These are phyloP conservation scores for Zasmidium angulare DNA, from an alignment of 2,329 filamentous ascomycete genomes.

Conservation along the genomic window DNA sequence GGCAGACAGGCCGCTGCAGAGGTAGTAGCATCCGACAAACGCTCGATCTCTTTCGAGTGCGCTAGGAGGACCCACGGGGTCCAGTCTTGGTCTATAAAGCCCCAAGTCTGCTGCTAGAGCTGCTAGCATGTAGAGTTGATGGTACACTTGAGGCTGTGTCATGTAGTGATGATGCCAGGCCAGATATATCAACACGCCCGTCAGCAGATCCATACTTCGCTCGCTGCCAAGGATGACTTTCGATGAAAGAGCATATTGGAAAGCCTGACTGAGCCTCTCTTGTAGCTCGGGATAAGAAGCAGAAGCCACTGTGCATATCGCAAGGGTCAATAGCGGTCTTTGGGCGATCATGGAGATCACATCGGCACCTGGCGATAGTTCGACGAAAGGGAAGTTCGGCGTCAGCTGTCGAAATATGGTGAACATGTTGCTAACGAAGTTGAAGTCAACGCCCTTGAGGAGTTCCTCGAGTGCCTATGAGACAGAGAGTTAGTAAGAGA, in stretches of 20 bases:
- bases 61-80: conserved; percentile 16
- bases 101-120: conserved; percentile 31
- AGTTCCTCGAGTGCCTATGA: conserved; percentile 20
- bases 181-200: conserved; percentile 27
- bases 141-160: conserved; percentile 25
- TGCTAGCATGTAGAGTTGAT: conserved; percentile 27
- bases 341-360: conserved; percentile 21
- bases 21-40: conserved; percentile 30
- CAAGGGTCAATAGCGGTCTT: conserved; percentile 26
- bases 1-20: conserved; percentile 25
- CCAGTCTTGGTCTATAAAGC: conserved; percentile 18
- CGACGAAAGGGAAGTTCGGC: conserved; percentile 27
- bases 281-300: conserved; percentile 21
- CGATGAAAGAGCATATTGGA: conserved; percentile 25
- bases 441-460: conserved; percentile 27
- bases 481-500: background rate
- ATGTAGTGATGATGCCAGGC: conserved; percentile 31
- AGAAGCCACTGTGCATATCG: conserved; percentile 28
- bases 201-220: conserved; percentile 26
- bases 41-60: conserved; percentile 23
- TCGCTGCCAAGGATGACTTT: conserved; percentile 27
- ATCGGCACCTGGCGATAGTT: conserved; percentile 20
- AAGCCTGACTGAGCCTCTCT: conserved; percentile 24
- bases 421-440: conserved; percentile 26
- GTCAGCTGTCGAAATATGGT: conserved; percentile 24